phyloP scores from a whole-genome alignment of 2,329 filamentous ascomycete genomes.

The Aspergillus aculeatus region DNA sequence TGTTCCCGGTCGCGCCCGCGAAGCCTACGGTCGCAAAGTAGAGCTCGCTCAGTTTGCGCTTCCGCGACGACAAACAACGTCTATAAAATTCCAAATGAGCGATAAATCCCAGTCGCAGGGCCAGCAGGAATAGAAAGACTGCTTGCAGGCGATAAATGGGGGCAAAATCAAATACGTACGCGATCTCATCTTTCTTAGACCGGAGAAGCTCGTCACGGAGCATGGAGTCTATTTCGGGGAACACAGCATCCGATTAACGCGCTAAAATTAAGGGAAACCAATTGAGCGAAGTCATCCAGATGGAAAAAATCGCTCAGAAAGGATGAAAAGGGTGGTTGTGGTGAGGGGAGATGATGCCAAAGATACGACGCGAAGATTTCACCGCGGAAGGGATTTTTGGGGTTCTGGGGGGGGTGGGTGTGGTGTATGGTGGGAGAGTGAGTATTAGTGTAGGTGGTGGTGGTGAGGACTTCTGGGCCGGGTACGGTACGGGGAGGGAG shows the following conservation, averaged over 20 bases:
- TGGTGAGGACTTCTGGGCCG: constrained; percentile 21
- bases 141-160: constrained; percentile 13
- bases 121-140: constrained; percentile 20
- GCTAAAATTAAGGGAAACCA: constrained; percentile 41
- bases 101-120: constrained; percentile 26
- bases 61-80: constrained; percentile 71
- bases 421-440: not conserved
- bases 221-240: constrained; percentile 49
- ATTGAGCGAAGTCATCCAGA: constrained; percentile 44
- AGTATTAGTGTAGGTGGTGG: constrained; percentile 21
- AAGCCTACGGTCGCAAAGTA: constrained; percentile 72
- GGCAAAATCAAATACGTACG: constrained; percentile 44
- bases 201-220: constrained; percentile 51
- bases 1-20: constrained; percentile 51
- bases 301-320: constrained; percentile 45
- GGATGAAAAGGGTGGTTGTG: constrained; percentile 44
- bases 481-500: constrained; percentile 19
- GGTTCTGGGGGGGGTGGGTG: not conserved
- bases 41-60: constrained; percentile 86
- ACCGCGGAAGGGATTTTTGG: constrained; percentile 35
- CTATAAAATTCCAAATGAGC: constrained; percentile 42
- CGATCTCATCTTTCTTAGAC: constrained; percentile 53
- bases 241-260: constrained; percentile 52
- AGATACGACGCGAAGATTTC: constrained; percentile 30
- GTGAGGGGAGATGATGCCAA: constrained; percentile 39